phyloP scores from a whole-genome alignment of 768 basidiomycete genomes.

The Tephrocybe sp. region DNA sequence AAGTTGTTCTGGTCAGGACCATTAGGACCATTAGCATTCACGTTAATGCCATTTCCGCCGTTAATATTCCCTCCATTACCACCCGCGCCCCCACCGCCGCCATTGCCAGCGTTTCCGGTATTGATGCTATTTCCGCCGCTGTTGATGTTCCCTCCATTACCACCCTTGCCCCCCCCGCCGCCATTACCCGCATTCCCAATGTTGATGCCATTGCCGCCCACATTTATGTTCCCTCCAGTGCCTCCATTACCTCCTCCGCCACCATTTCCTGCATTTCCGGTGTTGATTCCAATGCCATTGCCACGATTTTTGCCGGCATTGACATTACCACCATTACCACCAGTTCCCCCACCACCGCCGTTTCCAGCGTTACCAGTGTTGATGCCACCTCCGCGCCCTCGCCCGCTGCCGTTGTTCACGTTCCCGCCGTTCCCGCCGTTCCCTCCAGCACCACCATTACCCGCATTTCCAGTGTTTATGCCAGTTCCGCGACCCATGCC shows the following conservation, averaged over 20 bases:
- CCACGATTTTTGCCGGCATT: no score
- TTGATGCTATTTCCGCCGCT: neutral
- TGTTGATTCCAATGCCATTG: neutral
- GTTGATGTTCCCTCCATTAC: constrained; percentile 5
- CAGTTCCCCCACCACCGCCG: neutral
- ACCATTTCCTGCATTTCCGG: neutral
- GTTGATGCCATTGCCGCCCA: neutral
- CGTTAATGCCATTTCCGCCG: no score
- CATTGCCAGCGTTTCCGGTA: neutral
- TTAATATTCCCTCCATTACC: neutral
- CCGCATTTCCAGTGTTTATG: neutral
- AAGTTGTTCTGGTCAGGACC: constrained; percentile 6
- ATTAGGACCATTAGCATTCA: neutral
- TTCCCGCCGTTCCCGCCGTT: neutral
- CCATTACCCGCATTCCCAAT: constrained; percentile 1
- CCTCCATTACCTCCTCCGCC: neutral
- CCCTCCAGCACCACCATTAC: neutral
- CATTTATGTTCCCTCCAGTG: constrained; percentile 4
- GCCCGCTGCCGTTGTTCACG: neutral
- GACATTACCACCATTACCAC: constrained; percentile 4
- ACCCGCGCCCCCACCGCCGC: neutral
- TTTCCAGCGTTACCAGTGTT: constrained; percentile 8
- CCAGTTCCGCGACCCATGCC: neutral
- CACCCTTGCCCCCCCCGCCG: neutral
- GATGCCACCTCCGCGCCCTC: neutral